A percentile compares a stretch with the other conserved stretches of the same genome.
Evolutionary conservation across 2,329 filamentous ascomycete species (phyloP).

Genomic region (Hypoxylon sp.): DNA sequence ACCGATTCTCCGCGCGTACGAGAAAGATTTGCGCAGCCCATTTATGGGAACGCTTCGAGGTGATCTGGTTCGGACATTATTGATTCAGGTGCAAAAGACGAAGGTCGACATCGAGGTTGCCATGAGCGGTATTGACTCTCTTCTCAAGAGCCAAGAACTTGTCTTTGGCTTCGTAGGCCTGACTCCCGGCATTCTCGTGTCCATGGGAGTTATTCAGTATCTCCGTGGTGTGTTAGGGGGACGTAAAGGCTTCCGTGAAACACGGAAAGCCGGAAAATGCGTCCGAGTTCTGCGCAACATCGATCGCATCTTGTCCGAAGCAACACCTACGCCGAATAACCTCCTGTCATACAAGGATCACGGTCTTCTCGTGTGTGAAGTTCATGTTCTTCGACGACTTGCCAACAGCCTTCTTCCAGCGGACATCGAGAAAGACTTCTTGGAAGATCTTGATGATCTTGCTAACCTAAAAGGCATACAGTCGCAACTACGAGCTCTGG

Average conservation of each 20-base stretch:
- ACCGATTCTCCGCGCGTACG: slow-evolving; percentile 88
- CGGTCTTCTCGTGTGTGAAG: slow-evolving; percentile 87
- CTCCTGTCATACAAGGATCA: slow-evolving; percentile 92
- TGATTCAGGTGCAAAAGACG: slow-evolving; percentile 98
- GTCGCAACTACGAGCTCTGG: slow-evolving; percentile 79
- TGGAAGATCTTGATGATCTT: slow-evolving; percentile 87
- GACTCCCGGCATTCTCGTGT: slow-evolving; percentile 91
- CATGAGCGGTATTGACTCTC: slow-evolving; percentile 91
- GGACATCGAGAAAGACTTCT: slow-evolving; percentile 81
- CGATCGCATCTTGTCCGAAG: slow-evolving; percentile 78
- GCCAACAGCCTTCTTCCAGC: slow-evolving; percentile 74
- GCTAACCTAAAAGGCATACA: slow-evolving; percentile 83
- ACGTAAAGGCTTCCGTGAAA: slow-evolving; percentile 71
- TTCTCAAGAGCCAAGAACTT: slow-evolving; percentile 94
- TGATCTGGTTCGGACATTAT: slow-evolving; percentile 85
- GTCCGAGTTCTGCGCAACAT: slow-evolving; percentile 86
- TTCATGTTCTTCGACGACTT: slow-evolving; percentile 79
- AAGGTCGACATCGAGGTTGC: slow-evolving; percentile 98
- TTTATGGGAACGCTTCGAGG: slow-evolving; percentile 84
- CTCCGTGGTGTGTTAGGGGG: slow-evolving; percentile 73
- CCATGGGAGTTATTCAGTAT: slow-evolving; percentile 77
- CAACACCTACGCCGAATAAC: slow-evolving; percentile 73
- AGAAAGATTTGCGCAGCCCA: slow-evolving; percentile 84
- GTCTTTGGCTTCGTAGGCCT: slow-evolving; percentile 97
- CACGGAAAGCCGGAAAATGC: slow-evolving; percentile 73